phyloP scores from a whole-genome alignment of 345 rosid species.

The Citropsis articulata region DNA sequence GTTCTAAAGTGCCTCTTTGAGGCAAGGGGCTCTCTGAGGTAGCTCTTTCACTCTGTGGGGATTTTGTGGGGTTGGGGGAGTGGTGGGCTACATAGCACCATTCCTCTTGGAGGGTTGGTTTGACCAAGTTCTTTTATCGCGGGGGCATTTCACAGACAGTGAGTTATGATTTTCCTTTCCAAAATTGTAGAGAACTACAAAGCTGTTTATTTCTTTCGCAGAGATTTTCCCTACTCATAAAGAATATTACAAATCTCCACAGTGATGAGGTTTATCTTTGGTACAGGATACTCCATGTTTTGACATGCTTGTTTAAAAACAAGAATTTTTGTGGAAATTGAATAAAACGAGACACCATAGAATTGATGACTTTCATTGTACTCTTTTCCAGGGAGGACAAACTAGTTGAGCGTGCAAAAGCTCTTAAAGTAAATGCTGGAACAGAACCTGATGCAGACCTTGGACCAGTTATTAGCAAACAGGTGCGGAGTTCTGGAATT shows the following conservation, averaged over 20 bases:
- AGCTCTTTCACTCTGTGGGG: too few species aligned
- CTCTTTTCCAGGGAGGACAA: constrained; percentile 57
- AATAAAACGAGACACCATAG: not conserved
- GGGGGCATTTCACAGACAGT: not conserved
- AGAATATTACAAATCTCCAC: not conserved
- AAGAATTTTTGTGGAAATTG: not conserved
- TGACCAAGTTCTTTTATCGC: not conserved
- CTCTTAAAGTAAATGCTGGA: constrained; percentile 87
- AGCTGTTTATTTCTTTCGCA: not conserved
- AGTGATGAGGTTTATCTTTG: not conserved
- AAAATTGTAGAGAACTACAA: not conserved
- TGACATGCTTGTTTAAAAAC: not conserved
- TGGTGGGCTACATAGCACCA: too few species aligned
- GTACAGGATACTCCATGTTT: not conserved
- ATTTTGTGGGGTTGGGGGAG: too few species aligned
- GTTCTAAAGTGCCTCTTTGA: too few species aligned
- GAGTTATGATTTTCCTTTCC: not conserved
- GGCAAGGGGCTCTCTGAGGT: too few species aligned
- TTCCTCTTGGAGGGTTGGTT: too few species aligned
- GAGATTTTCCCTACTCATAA: not conserved
- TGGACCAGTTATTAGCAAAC: constrained; percentile 92
- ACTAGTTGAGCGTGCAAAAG: constrained; percentile 71
- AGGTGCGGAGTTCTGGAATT: constrained; percentile 29
- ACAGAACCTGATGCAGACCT: constrained; percentile 84
- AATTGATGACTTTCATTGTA: not conserved